Evolutionary conservation across 345 rosid species (phyloP).

Genomic region (Orychophragmus violaceus): DNA sequence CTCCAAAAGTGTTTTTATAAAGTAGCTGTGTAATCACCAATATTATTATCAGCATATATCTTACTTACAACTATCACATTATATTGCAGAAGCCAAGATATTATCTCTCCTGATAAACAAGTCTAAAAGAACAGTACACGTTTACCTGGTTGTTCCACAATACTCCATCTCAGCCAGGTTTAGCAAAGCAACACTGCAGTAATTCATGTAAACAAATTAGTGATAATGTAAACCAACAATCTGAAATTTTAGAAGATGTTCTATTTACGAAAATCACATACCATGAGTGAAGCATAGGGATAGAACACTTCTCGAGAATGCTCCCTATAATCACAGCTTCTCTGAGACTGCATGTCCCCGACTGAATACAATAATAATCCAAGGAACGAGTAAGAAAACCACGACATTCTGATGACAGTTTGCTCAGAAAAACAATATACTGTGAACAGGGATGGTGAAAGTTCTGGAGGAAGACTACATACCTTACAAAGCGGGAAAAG

Average conservation of each 20-base stretch:
- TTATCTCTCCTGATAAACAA: neutral
- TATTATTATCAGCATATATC: neutral
- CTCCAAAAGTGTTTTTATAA: slow-evolving; percentile 82
- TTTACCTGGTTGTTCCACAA: slow-evolving; percentile 93
- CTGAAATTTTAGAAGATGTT: neutral
- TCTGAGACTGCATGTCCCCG: slow-evolving; percentile 84
- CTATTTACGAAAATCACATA: slow-evolving; percentile 16
- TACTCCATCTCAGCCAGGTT: slow-evolving; percentile 90
- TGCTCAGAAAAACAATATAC: neutral
- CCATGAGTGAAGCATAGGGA: slow-evolving; percentile 96
- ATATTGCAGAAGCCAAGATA: neutral
- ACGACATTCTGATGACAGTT: neutral
- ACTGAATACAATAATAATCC: slow-evolving; percentile 41
- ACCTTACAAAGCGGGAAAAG: slow-evolving; percentile 88
- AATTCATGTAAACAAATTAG: slow-evolving; percentile 16
- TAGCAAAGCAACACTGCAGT: slow-evolving; percentile 66
- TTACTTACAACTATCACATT: neutral
- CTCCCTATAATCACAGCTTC: slow-evolving; percentile 96
- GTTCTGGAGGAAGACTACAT: neutral
- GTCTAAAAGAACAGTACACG: neutral
- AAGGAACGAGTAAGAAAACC: neutral
- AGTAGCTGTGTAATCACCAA: slow-evolving; percentile 50
- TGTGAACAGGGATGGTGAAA: neutral
- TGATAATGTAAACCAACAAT: too few species aligned
- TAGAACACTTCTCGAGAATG: slow-evolving; percentile 65